phyloP scores from a whole-genome alignment of 2,329 filamentous ascomycete genomes.

The Thelonectria discophora region DNA sequence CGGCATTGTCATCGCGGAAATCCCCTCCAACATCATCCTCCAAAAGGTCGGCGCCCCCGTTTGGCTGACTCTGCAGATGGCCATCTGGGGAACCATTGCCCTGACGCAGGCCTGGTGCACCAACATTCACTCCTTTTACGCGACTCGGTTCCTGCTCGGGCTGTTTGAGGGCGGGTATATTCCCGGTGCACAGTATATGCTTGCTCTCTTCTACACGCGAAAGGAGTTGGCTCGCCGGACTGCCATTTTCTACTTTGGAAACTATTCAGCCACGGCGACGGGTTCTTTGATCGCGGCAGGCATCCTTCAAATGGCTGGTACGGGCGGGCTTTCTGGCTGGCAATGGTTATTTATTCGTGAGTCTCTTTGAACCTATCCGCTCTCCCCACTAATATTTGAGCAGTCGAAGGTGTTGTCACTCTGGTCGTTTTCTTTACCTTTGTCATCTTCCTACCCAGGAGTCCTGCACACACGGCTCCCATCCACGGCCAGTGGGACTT shows the following conservation, averaged over 20 bases:
- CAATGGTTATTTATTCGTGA: constrained; percentile 35
- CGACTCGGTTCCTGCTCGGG: constrained; percentile 27
- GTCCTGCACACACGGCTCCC: constrained; percentile 26
- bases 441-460: constrained; percentile 27
- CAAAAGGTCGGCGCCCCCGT: constrained; percentile 32
- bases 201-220: constrained; percentile 27
- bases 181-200: constrained; percentile 30
- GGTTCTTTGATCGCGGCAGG: constrained; percentile 29
- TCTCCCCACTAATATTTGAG: background rate
- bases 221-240: constrained; percentile 29
- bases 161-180: constrained; percentile 33
- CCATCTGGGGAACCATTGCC: constrained; percentile 31
- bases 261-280: constrained; percentile 35
- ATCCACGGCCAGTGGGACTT: constrained; percentile 32
- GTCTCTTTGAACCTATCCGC: background rate
- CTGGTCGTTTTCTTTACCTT: constrained; percentile 32
- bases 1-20: constrained; percentile 57
- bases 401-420: constrained; percentile 33
- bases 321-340: constrained; percentile 28
- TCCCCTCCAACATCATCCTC: constrained; percentile 34
- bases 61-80: constrained; percentile 33
- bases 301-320: constrained; percentile 32
- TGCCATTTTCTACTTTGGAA: constrained; percentile 34
- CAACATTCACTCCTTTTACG: constrained; percentile 26
- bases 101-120: constrained; percentile 31